Evolutionary conservation across 1,139 yeast genomes (phyloP), one percentile per base, ranked within the genome.

Genomic region (Yamadazyma songkhlaensis): DNA sequence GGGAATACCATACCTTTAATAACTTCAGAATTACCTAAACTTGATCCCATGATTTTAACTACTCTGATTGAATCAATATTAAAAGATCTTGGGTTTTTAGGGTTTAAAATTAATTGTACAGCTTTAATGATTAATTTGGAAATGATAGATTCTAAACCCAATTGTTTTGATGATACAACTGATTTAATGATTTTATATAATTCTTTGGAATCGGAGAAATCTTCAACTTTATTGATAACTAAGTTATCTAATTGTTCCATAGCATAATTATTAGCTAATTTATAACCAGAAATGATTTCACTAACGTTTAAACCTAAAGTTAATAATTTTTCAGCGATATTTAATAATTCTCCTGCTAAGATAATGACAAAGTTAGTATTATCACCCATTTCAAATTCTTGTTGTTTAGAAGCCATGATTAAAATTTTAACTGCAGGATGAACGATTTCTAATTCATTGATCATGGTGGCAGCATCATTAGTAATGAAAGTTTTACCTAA

Each of bases 1-100:
- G 96, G 95, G 74, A 94, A 92, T 29, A 94, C 97, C 98, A 92
- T 92, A 50, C 98, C 98, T 64, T 86, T 87, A 49, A 94, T 72
- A 39, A 94, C 98, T 51, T 76, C 74, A 8, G 95, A 84, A 50
- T 76, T 74, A 25, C 72, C 65, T 50, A 94, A 70, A 39, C 94
- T 74, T 15, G 95, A 76, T 42, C 98, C 98, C 96, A 92, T 87
- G 51, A 92, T 84, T 65, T 92, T 92, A 35, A 92, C 98, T 23
- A 92, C 97, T 59, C 98, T 81, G 44, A 92, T 77, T 40, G 89
- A 84, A 59, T 92, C 98, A 41, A 92, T 92, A 58, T 90, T 92
- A 71, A 90, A 90, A 28, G 47, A 44, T 33, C 57, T 57, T n/a
- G 80, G 76, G 48, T 69, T 67, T 53, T 76, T 75, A 36, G 96